A percentile compares a stretch with the other conserved stretches of the same genome.
Conservation (phyloP, 1,139 yeast species). For the Komagataea norvegica region DNA sequence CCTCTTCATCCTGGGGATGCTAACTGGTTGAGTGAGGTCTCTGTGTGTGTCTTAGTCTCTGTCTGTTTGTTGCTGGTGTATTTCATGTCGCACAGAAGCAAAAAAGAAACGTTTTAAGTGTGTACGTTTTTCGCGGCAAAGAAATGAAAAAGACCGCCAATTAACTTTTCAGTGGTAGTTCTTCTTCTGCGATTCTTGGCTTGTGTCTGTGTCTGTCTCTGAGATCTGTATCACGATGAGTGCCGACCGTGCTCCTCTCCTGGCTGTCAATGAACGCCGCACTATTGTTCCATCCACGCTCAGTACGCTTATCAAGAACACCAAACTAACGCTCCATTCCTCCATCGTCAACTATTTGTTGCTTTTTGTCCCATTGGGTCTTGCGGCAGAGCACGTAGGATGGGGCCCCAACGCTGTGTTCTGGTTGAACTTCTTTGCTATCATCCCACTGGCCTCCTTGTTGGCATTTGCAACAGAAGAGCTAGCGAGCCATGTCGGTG, state of each 20-base stretch:
- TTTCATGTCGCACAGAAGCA: no score
- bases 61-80: not conserved
- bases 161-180: no score
- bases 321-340: constrained; percentile 41
- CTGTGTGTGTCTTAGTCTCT: not conserved
- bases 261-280: not conserved
- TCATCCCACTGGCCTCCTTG: constrained; percentile 87
- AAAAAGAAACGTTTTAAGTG: no score
- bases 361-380: constrained; percentile 84
- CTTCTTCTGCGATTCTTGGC: no score
- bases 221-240: not conserved
- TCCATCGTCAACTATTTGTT: constrained; percentile 77
- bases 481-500: constrained; percentile 77
- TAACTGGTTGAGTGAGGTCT: no score
- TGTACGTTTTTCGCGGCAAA: no score
- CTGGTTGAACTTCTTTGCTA: constrained; percentile 77
- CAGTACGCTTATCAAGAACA: not conserved
- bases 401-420: constrained; percentile 62
- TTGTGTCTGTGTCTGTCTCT: no score
- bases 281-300: not conserved
- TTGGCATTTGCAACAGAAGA: constrained; percentile 93
- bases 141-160: no score
- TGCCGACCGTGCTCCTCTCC: constrained; percentile 3
- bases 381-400: constrained; percentile 56
- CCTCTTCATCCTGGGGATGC: no score